Conservation (phyloP, 2,329 filamentous ascomycete species). For the Colletotrichum shisoi region DNA sequence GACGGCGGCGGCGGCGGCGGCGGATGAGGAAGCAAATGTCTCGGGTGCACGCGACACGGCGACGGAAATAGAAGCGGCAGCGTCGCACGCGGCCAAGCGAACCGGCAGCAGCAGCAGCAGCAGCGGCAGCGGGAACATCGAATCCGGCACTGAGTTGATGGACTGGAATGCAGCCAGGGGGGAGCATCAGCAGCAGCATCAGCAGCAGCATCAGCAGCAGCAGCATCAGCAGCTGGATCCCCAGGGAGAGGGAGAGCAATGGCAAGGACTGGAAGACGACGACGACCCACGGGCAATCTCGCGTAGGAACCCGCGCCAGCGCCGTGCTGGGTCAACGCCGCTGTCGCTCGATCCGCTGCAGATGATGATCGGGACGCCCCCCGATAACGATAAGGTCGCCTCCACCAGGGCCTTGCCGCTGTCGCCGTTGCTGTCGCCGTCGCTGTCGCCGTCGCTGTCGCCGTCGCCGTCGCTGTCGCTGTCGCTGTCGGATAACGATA, state of each 20-base stretch:
- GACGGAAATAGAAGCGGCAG: background rate
- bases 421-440: too few relatives aligned
- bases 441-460: too few relatives aligned
- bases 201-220: too few relatives aligned
- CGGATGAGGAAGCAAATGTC: constrained; percentile 30
- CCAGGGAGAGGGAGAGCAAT: background rate
- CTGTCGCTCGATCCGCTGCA: constrained; percentile 36
- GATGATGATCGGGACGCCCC: constrained; percentile 5
- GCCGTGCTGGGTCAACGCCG: constrained; percentile 39
- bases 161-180: background rate
- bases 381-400: background rate
- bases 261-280: background rate
- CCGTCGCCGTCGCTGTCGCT: too few relatives aligned
- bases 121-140: background rate
- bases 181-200: background rate
- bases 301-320: constrained; percentile 29
- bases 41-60: constrained; percentile 32
- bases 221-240: too few relatives aligned
- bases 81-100: constrained; percentile 1
- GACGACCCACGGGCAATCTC: constrained; percentile 20
- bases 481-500: background rate
- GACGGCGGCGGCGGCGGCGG: background rate
- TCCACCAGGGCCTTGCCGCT: too few relatives aligned
- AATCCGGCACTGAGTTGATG: background rate
- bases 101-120: background rate